These are phyloP conservation scores for Lactarius hengduanensis DNA, from an alignment of 768 basidiomycete genomes.

Conservation along the genomic window DNA sequence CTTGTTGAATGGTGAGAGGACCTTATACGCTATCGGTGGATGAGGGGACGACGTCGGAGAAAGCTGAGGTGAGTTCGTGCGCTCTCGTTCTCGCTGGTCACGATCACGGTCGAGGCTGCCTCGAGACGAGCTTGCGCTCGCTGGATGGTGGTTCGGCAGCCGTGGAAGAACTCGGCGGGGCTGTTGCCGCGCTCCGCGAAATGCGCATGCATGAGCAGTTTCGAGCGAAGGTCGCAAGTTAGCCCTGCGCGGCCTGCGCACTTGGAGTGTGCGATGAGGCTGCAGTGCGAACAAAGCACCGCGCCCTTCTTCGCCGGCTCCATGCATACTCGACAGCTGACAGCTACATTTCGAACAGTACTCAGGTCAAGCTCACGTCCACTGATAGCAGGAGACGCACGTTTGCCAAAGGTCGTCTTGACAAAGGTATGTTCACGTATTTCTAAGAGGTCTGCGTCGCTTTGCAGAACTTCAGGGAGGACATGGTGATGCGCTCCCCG, in stretches of 20 bases:
- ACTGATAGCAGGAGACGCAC: constrained; percentile 47
- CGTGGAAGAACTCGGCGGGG: constrained; percentile 54
- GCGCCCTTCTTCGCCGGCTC: constrained; percentile 78
- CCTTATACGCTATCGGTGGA: constrained; percentile 33
- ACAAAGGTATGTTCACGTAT: constrained; percentile 81
- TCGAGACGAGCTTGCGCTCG: constrained; percentile 23
- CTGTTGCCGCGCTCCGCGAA: constrained; percentile 70
- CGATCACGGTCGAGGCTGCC: constrained; percentile 21
- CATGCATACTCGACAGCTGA: constrained; percentile 83
- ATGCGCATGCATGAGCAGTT: constrained; percentile 74
- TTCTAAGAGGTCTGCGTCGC: constrained; percentile 43
- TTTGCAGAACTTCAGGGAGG: constrained; percentile 31
- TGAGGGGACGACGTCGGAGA: constrained; percentile 8
- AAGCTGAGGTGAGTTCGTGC: constrained; percentile 8
- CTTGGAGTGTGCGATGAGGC: constrained; percentile 81
- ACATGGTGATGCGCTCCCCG: constrained; percentile 4
- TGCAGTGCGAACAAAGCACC: constrained; percentile 86
- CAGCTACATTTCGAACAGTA: constrained; percentile 49
- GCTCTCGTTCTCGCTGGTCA: constrained; percentile 3
- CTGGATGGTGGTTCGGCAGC: constrained; percentile 38
- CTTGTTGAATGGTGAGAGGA: constrained; percentile 31
- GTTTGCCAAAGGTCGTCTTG: constrained; percentile 89
- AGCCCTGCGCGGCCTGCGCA: constrained; percentile 72
- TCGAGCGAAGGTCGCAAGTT: constrained; percentile 79
- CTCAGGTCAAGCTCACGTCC: constrained; percentile 1